These are phyloP conservation scores for Pseudogymnoascus sp. DNA, from an alignment of 2,329 filamentous ascomycete species.

Conservation along the genomic window DNA sequence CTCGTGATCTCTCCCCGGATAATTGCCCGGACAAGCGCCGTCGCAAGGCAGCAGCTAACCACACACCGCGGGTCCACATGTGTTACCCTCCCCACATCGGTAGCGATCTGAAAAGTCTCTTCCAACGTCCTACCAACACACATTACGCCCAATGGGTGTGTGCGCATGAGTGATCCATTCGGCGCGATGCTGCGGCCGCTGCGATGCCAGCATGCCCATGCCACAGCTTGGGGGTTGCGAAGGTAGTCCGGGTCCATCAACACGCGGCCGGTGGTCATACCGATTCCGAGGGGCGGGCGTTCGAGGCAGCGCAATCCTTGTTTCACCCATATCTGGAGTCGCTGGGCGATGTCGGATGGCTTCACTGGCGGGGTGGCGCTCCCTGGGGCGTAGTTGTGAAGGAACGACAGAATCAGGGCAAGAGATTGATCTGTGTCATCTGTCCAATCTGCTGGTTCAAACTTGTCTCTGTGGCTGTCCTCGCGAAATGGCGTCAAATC, in stretches of 20 bases:
- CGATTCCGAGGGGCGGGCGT: conserved; percentile 40
- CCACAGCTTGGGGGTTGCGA: conserved; percentile 32
- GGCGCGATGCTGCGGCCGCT: conserved; percentile 35
- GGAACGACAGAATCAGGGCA: conserved; percentile 39
- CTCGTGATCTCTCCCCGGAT: conserved; percentile 35
- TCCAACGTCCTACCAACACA: conserved; percentile 34
- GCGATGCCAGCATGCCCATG: conserved; percentile 35
- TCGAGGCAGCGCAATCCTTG: conserved; percentile 40
- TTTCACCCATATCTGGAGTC: conserved; percentile 39
- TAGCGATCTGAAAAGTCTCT: conserved; percentile 37
- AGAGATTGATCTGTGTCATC: conserved; percentile 48
- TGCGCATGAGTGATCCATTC: conserved; percentile 46
- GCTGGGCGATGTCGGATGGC: conserved; percentile 35
- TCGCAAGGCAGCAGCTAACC: conserved; percentile 40
- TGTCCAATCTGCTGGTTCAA: conserved; percentile 39
- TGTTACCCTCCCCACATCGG: conserved; percentile 36
- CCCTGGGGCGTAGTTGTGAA: conserved; percentile 33
- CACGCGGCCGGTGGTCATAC: conserved; percentile 38
- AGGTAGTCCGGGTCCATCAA: conserved; percentile 34
- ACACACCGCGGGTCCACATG: conserved; percentile 45
- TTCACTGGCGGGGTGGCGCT: conserved; percentile 20
- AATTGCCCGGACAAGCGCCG: conserved; percentile 38
- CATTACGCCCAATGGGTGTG: conserved; percentile 42
- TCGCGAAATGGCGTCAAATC: conserved; percentile 34
- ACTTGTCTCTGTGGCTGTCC: conserved; percentile 39